These are phyloP conservation scores for Schizophyllum amplum DNA, from an alignment of 1,284 basidiomycete genomes.

Conservation along the genomic window DNA sequence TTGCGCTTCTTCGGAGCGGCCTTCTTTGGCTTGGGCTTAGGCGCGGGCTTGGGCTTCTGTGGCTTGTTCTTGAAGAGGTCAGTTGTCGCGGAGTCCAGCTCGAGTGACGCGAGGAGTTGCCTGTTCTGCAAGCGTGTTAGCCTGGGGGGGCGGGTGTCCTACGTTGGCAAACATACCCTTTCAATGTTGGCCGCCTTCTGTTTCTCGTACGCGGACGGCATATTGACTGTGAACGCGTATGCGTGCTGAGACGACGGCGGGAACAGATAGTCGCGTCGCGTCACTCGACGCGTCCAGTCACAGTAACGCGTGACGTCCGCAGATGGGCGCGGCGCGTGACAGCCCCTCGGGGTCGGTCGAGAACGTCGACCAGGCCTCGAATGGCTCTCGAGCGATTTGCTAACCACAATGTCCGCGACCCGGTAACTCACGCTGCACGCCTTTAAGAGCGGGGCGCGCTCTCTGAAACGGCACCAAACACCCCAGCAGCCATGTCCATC, in stretches of 20 bases:
- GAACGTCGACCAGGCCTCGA: not conserved
- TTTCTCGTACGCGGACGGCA: conserved; percentile 40
- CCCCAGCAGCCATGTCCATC: not conserved
- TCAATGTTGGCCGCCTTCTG: conserved; percentile 40
- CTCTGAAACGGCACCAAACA: not conserved
- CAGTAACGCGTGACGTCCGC: conserved; percentile 16
- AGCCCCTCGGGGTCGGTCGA: conserved; percentile 8
- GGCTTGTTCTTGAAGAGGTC: conserved; percentile 26
- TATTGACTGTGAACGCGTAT: conserved; percentile 16
- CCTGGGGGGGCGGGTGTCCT: not conserved
- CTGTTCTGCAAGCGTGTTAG: conserved; percentile 2
- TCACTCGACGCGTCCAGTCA: not conserved
- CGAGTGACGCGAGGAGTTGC: conserved; percentile 3
- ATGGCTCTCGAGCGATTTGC: not conserved
- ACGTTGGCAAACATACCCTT: conserved; percentile 21
- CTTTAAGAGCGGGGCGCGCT: not conserved
- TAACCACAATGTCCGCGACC: not conserved
- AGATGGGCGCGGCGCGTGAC: not conserved
- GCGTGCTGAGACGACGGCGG: conserved; percentile 13
- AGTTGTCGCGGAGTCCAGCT: conserved; percentile 11
- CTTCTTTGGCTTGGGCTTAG: conserved; percentile 25
- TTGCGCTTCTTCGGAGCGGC: conserved; percentile 23
- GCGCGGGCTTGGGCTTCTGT: conserved; percentile 32
- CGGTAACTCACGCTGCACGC: not conserved
- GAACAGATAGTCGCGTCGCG: not conserved